Evolutionary conservation across 2,329 filamentous ascomycete species (phyloP).

Genomic region (Ceratocystis variospora): DNA sequence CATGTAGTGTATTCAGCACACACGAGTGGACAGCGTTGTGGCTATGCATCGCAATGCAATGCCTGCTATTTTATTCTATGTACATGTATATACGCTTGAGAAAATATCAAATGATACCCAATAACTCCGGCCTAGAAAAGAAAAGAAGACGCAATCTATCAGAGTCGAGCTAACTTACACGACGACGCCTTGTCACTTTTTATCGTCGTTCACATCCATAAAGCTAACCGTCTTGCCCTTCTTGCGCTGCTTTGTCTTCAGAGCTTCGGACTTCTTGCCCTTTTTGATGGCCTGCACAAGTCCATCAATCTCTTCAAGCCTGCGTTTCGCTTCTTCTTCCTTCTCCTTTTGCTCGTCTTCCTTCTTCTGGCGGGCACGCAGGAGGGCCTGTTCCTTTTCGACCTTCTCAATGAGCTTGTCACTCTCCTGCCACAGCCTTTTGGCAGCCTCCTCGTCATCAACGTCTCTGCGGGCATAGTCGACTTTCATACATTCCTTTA

Average conservation of each 20-base stretch:
- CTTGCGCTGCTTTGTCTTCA: conserved; percentile 24
- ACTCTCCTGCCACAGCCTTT: conserved; percentile 80
- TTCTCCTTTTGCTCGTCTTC: conserved; percentile 25
- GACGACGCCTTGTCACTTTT: neutral
- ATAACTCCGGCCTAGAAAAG: neutral
- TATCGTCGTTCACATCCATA: conserved; percentile 22
- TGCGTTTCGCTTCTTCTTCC: conserved; percentile 25
- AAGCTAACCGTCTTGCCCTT: conserved; percentile 23
- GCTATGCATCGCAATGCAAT: no score
- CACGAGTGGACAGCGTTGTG: no score
- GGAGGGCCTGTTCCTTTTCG: conserved; percentile 64
- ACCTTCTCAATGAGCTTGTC: conserved; percentile 68
- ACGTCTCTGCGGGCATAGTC: conserved; percentile 60
- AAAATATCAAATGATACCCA: neutral
- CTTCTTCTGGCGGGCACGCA: conserved; percentile 32
- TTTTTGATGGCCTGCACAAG: conserved; percentile 30
- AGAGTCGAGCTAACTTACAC: conserved; percentile 4
- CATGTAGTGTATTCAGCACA: no score
- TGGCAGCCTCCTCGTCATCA: conserved; percentile 62
- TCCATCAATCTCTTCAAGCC: conserved; percentile 26
- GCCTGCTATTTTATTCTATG: no score
- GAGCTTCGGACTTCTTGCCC: conserved; percentile 26
- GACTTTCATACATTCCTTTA: conserved; percentile 80
- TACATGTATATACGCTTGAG: no score
- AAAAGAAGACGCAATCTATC: neutral